Conservation (phyloP, 768 basidiomycete genomes). For the Rhodotorula taiwanensis region DNA sequence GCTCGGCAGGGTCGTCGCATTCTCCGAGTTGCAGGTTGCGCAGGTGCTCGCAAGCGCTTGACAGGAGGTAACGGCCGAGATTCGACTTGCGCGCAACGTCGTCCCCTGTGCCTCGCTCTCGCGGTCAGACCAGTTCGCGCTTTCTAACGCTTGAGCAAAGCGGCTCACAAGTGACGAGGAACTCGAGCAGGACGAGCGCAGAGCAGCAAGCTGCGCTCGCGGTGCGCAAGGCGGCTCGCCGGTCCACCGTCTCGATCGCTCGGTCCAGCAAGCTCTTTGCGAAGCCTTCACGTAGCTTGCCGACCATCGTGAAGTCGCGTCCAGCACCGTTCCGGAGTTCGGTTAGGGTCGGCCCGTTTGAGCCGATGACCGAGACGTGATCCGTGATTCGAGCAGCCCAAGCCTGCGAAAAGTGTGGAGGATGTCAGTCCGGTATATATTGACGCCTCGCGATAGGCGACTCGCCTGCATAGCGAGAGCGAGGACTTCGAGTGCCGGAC, state of each 20-base stretch:
- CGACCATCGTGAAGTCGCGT: conserved; percentile 16
- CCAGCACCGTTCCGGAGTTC: conserved; percentile 1
- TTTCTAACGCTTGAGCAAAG: too few species aligned
- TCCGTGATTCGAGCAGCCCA: conserved; percentile 24
- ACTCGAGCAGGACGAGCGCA: conserved; percentile 17
- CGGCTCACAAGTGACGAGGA: conserved; percentile 15
- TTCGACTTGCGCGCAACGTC: conserved; percentile 2
- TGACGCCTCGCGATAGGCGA: background rate
- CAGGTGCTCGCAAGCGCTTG: conserved; percentile 20
- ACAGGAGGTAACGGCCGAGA: conserved; percentile 14
- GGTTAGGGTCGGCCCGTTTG: conserved; percentile 8
- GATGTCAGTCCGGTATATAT: too few species aligned
- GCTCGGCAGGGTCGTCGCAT: conserved; percentile 26
- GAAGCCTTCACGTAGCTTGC: conserved; percentile 24
- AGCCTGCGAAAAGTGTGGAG: conserved; percentile 12
- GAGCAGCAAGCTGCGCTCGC: conserved; percentile 3
- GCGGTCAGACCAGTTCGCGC: too few species aligned
- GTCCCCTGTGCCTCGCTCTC: too few species aligned
- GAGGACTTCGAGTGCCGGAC: conserved; percentile 21
- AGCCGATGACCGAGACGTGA: conserved; percentile 12
- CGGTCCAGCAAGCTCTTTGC: conserved; percentile 12
- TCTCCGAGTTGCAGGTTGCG: conserved; percentile 12
- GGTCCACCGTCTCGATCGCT: conserved; percentile 19
- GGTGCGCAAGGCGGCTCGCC: conserved; percentile 8
- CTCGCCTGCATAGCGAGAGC: conserved; percentile 12